phyloP scores from a whole-genome alignment of 2,329 filamentous ascomycete species.

The Stagonosporopsis chrysanthemi region DNA sequence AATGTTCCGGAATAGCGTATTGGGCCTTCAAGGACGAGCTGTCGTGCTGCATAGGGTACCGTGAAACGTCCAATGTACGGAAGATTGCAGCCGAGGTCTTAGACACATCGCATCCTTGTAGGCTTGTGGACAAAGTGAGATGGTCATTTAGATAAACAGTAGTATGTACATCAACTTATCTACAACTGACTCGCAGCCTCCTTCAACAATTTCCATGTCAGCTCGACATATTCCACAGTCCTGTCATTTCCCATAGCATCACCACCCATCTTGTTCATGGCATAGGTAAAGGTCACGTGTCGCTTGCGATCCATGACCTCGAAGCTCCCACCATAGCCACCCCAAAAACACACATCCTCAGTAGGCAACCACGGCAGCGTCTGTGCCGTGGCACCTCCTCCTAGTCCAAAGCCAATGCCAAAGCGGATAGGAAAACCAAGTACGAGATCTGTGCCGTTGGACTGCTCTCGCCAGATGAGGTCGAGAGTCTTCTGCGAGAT shows the following conservation, averaged over 20 bases:
- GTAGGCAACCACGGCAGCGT: neutral
- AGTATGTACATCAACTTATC: too few species aligned
- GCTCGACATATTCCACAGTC: neutral
- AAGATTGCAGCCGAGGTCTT: neutral
- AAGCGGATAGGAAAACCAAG: constrained; percentile 1
- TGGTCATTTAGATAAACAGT: too few species aligned
- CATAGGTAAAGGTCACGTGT: neutral
- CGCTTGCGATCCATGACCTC: neutral
- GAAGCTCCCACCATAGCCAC: neutral
- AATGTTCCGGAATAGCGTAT: neutral
- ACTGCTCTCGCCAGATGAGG: constrained; percentile 21
- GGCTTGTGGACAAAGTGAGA: neutral
- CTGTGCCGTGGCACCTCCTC: constrained; percentile 1
- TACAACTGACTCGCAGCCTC: neutral
- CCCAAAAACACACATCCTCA: constrained; percentile 1
- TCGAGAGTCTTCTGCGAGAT: constrained; percentile 20
- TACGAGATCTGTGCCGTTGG: constrained; percentile 15
- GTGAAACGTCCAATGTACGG: neutral
- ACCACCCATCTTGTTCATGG: constrained; percentile 1
- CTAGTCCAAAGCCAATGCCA: constrained; percentile 20
- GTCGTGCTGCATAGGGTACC: neutral
- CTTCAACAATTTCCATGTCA: neutral
- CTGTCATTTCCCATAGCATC: neutral
- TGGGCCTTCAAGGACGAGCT: neutral
- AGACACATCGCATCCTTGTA: neutral